A percentile compares a stretch with the other conserved stretches of the same genome.
phyloP scores from a whole-genome alignment of 306 rosid species.

The Acmispon strigosus region DNA sequence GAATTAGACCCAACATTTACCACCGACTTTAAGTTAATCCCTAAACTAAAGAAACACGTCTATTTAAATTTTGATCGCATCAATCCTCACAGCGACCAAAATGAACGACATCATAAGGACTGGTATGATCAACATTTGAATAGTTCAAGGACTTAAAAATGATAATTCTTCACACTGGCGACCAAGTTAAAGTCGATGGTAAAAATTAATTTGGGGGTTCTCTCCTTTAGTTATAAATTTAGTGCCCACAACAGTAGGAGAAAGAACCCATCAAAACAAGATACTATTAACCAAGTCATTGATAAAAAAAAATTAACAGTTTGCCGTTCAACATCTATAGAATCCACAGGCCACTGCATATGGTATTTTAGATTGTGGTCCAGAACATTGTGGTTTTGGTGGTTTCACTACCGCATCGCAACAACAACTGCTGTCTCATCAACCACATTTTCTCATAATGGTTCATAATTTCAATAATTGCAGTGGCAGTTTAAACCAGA shows the following conservation, averaged over 20 bases:
- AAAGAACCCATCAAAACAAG: not conserved
- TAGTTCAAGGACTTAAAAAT: too few species aligned
- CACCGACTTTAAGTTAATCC: too few species aligned
- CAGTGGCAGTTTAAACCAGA: not conserved
- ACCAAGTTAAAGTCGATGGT: too few species aligned
- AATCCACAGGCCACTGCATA: conserved; percentile 14
- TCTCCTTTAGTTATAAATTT: too few species aligned
- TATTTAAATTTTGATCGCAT: too few species aligned
- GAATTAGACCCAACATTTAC: too few species aligned
- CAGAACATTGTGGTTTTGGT: not conserved
- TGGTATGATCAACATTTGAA: too few species aligned
- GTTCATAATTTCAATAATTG: not conserved
- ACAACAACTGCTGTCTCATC: not conserved
- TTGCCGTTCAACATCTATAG: not conserved
- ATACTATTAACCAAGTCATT: conserved; percentile 2
- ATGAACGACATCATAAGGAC: too few species aligned
- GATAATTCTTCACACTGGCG: too few species aligned
- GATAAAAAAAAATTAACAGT: not conserved
- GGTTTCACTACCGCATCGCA: not conserved
- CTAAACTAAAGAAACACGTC: too few species aligned
- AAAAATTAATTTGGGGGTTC: too few species aligned
- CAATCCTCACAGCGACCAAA: too few species aligned
- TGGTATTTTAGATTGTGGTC: not conserved
- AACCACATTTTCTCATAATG: not conserved
- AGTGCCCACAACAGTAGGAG: not conserved